Evolutionary conservation across 1,284 basidiomycete genomes (phyloP).

Genomic region (Apiotrichum porosum): DNA sequence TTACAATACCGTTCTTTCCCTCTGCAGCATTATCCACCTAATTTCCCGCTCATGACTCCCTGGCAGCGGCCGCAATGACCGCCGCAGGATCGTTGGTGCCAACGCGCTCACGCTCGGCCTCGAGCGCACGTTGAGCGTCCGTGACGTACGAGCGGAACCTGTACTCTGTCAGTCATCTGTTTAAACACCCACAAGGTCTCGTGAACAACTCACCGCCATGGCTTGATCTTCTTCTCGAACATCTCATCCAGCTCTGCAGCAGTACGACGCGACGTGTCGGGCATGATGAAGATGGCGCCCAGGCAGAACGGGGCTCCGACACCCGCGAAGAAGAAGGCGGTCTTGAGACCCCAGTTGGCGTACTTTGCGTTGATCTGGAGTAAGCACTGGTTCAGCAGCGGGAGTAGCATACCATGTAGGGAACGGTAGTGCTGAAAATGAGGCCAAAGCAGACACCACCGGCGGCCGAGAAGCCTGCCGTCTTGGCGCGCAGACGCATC

Average conservation of each 20-base stretch:
- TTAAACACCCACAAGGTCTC: too few relatives aligned
- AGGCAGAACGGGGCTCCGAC: constrained; percentile 20
- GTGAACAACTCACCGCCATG: constrained; percentile 16
- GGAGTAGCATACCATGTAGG: constrained; percentile 19
- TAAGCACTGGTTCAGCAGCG: too few relatives aligned
- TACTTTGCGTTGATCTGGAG: constrained; percentile 4
- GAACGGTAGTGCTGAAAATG: constrained; percentile 26
- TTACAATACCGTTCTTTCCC: too few relatives aligned
- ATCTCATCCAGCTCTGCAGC: constrained; percentile 35
- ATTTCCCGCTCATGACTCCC: too few relatives aligned
- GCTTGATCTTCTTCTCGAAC: constrained; percentile 30
- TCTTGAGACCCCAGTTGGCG: constrained; percentile 28
- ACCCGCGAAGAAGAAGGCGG: constrained; percentile 30
- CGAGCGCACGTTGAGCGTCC: constrained; percentile 25
- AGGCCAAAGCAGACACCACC: constrained; percentile 27
- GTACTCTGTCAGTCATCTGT: too few relatives aligned
- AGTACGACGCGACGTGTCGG: constrained; percentile 27
- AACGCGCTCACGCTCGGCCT: constrained; percentile 17
- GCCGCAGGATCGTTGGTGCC: background rate
- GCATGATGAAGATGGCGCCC: constrained; percentile 31
- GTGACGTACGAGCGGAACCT: constrained; percentile 26
- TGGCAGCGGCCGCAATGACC: background rate
- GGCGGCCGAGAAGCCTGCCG: constrained; percentile 26
- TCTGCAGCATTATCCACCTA: too few relatives aligned
- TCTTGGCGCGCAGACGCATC: constrained; percentile 22